Evolutionary conservation across 2,329 filamentous ascomycete genomes (phyloP), one percentile per base, ranked within the genome.

Genomic region (Sclerotiophoma versabilis): DNA sequence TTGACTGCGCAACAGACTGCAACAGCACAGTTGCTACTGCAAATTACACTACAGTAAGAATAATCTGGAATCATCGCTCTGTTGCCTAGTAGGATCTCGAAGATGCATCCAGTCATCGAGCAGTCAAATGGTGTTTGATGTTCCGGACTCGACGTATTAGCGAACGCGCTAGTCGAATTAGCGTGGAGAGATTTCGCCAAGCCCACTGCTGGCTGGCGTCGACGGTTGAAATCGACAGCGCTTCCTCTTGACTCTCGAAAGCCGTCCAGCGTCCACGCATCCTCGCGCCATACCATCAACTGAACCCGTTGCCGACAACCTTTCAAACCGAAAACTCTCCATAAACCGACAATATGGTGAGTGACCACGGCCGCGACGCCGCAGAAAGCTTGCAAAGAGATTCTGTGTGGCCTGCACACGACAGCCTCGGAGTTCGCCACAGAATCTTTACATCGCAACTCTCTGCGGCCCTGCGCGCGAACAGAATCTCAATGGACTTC

Each of bases 321-420:
- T 66, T 57, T 62, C 39, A 54, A 62, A 60, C 54, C 58, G 65
- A 66, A 60, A 57, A 63, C 67, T 68, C 62, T 61, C 59, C 62
- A 66, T 65, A 74, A 72, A 66, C 65, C 60, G 65, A 68, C 72
- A 76, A 70, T 62, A 76, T 76, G 73, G 73, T 76, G 68, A 73
- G 73, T 71, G 39, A 55, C 39, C 54, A 49, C 49, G 51, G 41
- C 36, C 55, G 44, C 50, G 49, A 58, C 54, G 47, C 54, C 32
- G 51, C 38, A 52, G 56, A 54, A 27, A 36, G 51, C 44, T 49
- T 27, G 25, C 20, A 32, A 43, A 49, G 52, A 43, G 45, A 60
- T 47, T 54, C 48, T 54, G 53, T 46, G 59, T 58, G 54, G 59
- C 59, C 46, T 49, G 51, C 67, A 69, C 70, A 73, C 71, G 69